Conservation (phyloP, 78 protist genomes). For the Dictyostelium citrinum region DNA sequence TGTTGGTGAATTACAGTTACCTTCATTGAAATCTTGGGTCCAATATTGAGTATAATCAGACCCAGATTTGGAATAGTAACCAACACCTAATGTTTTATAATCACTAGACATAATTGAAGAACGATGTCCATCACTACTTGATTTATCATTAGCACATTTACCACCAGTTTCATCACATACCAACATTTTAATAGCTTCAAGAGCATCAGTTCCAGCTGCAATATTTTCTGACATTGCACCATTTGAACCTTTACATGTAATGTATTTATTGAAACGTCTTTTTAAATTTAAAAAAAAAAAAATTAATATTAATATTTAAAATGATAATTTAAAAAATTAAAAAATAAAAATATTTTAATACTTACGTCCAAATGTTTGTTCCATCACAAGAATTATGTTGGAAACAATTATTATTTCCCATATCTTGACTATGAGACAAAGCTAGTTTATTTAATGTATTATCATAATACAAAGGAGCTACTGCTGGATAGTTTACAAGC, state of each 20-base stretch:
- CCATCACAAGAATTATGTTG: constrained; percentile 3
- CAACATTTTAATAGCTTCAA: background rate
- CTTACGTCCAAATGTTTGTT: background rate
- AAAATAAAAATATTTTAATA: background rate
- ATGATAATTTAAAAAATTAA: background rate
- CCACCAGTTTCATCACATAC: background rate
- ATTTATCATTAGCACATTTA: background rate
- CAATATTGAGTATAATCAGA: background rate
- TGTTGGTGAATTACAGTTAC: background rate
- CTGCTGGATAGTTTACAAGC: background rate
- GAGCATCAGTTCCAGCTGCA: background rate
- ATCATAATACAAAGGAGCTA: background rate
- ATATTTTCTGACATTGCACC: constrained; percentile 15
- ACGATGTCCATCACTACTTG: constrained; percentile 19
- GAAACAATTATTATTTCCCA: background rate
- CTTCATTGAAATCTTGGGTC: constrained; percentile 43
- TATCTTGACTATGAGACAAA: constrained; percentile 3
- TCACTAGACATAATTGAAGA: background rate
- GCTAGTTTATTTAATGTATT: background rate
- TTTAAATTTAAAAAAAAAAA: background rate
- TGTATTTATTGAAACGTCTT: background rate
- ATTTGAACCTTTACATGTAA: background rate
- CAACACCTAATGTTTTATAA: constrained; percentile 11
- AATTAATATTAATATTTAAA: background rate
- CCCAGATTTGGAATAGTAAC: background rate